Conservation (phyloP, 2,329 filamentous ascomycete genomes). For the Orbilia quercus region DNA sequence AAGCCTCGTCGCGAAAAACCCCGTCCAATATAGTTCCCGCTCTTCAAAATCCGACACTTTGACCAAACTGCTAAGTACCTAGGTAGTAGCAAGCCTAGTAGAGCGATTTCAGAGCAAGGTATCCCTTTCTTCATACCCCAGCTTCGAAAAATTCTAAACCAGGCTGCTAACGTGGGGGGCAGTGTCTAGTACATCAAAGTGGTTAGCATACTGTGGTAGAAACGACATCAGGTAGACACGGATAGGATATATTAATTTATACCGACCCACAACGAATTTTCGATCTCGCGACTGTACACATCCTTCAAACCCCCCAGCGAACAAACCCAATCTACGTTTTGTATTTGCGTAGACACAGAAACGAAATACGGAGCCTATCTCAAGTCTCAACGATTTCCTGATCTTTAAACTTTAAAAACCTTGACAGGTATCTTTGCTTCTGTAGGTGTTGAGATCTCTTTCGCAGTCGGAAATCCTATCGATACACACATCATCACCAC, state of each 20-base stretch:
- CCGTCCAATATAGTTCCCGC: slow-evolving; percentile 8
- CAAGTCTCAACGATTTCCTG: no score
- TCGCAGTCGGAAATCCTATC: background rate
- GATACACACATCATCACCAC: no score
- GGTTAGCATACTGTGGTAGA: background rate
- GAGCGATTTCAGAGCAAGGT: slow-evolving; percentile 17
- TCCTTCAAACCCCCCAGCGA: background rate
- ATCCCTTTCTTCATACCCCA: slow-evolving; percentile 10
- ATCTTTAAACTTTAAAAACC: background rate
- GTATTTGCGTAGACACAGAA: no score
- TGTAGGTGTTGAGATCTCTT: slow-evolving; percentile 10
- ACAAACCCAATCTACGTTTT: no score
- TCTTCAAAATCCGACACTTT: background rate
- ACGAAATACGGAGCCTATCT: no score
- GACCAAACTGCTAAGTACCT: background rate
- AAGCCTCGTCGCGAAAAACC: slow-evolving; percentile 2
- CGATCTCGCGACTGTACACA: background rate
- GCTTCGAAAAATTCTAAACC: background rate
- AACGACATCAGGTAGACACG: background rate
- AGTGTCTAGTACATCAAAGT: slow-evolving; percentile 4
- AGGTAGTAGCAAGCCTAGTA: slow-evolving; percentile 4
- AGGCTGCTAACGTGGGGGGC: slow-evolving; percentile 28
- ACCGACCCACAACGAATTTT: background rate
- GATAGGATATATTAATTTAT: background rate
- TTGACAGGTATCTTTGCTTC: slow-evolving; percentile 6